These are phyloP conservation scores for Hyaloscypha bicolor DNA, from an alignment of 495 filamentous ascomycete genomes.

Conservation along the genomic window DNA sequence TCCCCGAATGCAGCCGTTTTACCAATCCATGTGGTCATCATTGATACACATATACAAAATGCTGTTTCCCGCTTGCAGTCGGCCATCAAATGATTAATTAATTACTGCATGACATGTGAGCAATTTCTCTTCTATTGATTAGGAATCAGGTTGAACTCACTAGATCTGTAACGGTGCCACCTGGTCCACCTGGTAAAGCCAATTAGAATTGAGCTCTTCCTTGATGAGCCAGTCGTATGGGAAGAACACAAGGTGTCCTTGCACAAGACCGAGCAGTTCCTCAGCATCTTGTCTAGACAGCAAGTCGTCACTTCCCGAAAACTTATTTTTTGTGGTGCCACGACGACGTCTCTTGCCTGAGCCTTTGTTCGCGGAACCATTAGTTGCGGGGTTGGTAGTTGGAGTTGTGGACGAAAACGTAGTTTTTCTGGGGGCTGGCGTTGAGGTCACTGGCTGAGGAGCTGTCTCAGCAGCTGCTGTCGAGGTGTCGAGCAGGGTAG, in stretches of 20 bases:
- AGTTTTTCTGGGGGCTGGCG: slow-evolving; percentile 20
- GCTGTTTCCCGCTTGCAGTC: background rate
- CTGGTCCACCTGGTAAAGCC: slow-evolving; percentile 95
- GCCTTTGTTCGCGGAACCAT: slow-evolving; percentile 21
- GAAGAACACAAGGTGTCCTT: slow-evolving; percentile 88
- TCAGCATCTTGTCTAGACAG: slow-evolving; percentile 74
- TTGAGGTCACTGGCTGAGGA: background rate
- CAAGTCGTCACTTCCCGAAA: slow-evolving; percentile 71
- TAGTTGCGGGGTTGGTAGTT: slow-evolving; percentile 10
- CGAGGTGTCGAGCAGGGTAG: slow-evolving; percentile 15
- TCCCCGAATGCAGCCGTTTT: slow-evolving; percentile 18
- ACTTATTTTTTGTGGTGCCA: slow-evolving; percentile 73
- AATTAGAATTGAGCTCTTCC: slow-evolving; percentile 91
- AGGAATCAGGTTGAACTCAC: slow-evolving; percentile 56
- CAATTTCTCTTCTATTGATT: background rate
- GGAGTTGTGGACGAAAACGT: slow-evolving; percentile 28
- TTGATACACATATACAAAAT: slow-evolving; percentile 22
- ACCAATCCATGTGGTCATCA: background rate
- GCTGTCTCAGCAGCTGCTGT: slow-evolving; percentile 18
- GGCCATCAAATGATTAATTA: slow-evolving; percentile 24
- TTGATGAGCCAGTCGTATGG: slow-evolving; percentile 92
- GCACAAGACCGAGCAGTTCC: slow-evolving; percentile 76
- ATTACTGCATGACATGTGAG: slow-evolving; percentile 27
- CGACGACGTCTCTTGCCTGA: slow-evolving; percentile 55
- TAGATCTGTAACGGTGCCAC: slow-evolving; percentile 97